Percentiles rank a stretch among this genome's conserved stretches.
phyloP scores from a whole-genome alignment of 768 basidiomycete genomes.

The Leucocoprinus leucothites region DNA sequence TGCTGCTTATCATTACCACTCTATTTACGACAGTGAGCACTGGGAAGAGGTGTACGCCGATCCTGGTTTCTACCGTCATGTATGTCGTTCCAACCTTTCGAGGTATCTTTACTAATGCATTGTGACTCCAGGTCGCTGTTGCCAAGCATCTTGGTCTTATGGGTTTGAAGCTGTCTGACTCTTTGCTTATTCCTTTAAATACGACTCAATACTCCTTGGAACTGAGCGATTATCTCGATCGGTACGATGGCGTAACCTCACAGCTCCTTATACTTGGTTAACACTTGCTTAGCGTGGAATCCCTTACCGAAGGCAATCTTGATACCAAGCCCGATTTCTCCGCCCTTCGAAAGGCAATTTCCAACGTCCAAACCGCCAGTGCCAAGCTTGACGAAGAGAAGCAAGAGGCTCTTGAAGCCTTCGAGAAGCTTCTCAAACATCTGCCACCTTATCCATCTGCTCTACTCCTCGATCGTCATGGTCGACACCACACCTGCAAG shows the following conservation, averaged over 20 bases:
- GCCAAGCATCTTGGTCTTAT: constrained; percentile 67
- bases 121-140: constrained; percentile 48
- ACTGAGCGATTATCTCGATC: constrained; percentile 57
- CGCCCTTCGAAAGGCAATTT: constrained; percentile 43
- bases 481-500: constrained; percentile 21
- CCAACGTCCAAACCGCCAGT: constrained; percentile 47
- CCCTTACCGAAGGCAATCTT: constrained; percentile 27
- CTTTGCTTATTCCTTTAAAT: constrained; percentile 68
- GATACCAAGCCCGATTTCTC: constrained; percentile 33
- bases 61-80: constrained; percentile 72
- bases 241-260: constrained; percentile 34
- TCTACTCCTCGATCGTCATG: constrained; percentile 14
- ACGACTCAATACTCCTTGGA: constrained; percentile 74
- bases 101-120: neutral
- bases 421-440: constrained; percentile 43
- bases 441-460: constrained; percentile 21
- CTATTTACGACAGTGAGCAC: constrained; percentile 66
- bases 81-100: constrained; percentile 26
- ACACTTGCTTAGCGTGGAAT: constrained; percentile 43
- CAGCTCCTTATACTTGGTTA: neutral
- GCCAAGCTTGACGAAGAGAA: constrained; percentile 59
- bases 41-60: constrained; percentile 80
- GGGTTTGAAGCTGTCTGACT: constrained; percentile 58
- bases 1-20: constrained; percentile 74
- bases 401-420: constrained; percentile 45